A percentile compares a stretch with the other conserved stretches of the same genome.
Conservation (phyloP, 768 basidiomycete genomes). For the Pisolithus orientalis region DNA sequence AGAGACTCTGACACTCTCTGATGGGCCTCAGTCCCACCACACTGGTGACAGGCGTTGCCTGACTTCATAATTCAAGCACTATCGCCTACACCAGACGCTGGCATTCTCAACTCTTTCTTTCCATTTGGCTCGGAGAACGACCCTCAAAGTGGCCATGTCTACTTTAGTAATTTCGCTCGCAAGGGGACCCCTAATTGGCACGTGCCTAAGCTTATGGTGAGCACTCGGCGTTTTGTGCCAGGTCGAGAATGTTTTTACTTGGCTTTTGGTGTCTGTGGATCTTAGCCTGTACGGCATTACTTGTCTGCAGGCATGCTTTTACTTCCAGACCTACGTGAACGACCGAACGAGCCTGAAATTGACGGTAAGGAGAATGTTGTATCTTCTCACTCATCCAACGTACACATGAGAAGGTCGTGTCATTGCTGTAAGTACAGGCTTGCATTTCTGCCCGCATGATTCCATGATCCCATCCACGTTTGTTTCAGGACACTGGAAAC, state of each 20-base stretch:
- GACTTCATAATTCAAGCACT: too few species aligned
- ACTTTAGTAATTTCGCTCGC: slow-evolving; percentile 7
- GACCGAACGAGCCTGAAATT: slow-evolving; percentile 1
- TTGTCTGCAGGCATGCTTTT: slow-evolving; percentile 6
- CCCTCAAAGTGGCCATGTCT: neutral
- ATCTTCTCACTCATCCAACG: neutral
- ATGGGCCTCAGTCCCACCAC: too few species aligned
- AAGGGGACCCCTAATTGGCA: slow-evolving; percentile 23
- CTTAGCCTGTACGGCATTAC: slow-evolving; percentile 20
- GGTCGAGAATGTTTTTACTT: neutral
- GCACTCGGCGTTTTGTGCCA: neutral
- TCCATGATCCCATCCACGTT: too few species aligned
- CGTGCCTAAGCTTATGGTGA: slow-evolving; percentile 18
- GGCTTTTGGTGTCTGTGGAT: neutral
- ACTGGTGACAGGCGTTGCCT: too few species aligned
- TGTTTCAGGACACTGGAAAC: slow-evolving; percentile 1
- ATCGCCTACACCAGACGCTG: too few species aligned
- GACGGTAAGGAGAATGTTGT: neutral
- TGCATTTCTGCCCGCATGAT: too few species aligned
- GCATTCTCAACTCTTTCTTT: too few species aligned
- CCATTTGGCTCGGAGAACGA: too few species aligned
- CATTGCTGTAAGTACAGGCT: neutral
- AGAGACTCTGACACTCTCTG: too few species aligned
- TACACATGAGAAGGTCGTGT: neutral
- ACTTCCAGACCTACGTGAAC: slow-evolving; percentile 6